Evolutionary conservation across 2,329 filamentous ascomycete species (phyloP), one percentile per base, ranked within the genome.

Genomic region (Cladophialophora yegresii): DNA sequence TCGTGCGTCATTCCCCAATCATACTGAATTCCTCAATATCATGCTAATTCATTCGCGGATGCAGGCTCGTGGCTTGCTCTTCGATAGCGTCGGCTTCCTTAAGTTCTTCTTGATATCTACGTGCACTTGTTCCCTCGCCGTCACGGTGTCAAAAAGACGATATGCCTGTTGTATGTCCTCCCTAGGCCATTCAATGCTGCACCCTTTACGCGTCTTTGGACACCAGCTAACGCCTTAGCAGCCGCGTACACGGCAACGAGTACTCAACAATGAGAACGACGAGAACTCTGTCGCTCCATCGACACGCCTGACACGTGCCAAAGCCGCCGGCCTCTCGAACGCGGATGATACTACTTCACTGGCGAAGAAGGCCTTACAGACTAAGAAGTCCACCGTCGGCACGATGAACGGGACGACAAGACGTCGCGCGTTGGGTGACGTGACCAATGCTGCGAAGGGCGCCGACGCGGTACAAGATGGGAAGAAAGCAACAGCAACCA

Each of bases 241-340:
- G 89, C 85, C 84, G 82, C 89, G 90, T 79, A 83, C 87, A 74
- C 86, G 89, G 79, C 85, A 87, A 77, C 89, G 92, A 80, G 85
- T 87, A 77, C 85, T 89, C 73, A 89, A 89, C 70, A 95, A 96
- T 78, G 93, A 97, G 83, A 97, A 97, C 76, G 93, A 97, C 77
- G 95, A 97, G 82, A 96, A 96, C 77, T 85, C 79, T 69, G 80
- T 72, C 23, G 78, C 77, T 64, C 79, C 83, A 64, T 87, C 90
- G 67, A 91, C 90, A 80, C 92, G 93, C 80, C 82, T 97, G 76
- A 98, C 95, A 73, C 87, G 95, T 80, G 93, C 95, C 71, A 97
- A 98, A 82, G 88, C 92, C 58, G 91, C 92, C 64, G 89, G 90
- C 54, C 83, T 85, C 47, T 77, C 76, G 47, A 77, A 78, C 58